Conservation (phyloP, 805 yeast species). For the Torulaspora indica region DNA sequence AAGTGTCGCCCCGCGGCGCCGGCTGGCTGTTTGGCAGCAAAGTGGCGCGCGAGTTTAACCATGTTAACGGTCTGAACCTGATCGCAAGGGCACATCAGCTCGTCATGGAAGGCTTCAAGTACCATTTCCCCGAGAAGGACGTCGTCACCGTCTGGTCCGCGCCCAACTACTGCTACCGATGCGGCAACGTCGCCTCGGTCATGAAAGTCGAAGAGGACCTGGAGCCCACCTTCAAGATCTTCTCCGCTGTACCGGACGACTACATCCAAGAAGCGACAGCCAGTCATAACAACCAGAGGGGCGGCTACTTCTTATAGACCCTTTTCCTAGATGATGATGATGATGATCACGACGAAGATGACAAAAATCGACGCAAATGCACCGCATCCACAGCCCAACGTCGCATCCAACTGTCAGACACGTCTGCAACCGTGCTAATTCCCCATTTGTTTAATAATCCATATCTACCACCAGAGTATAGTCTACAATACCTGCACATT, state of each 20-base stretch:
- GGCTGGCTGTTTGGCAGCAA: conserved; percentile 96
- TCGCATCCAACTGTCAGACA: neutral
- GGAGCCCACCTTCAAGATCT: conserved; percentile 86
- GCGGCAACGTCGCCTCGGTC: conserved; percentile 97
- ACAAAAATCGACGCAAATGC: neutral
- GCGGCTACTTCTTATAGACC: conserved; percentile 35
- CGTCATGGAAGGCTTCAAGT: conserved; percentile 97
- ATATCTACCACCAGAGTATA: neutral
- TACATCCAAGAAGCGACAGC: conserved; percentile 33
- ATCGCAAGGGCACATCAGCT: conserved; percentile 97
- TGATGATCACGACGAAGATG: conserved; percentile 1
- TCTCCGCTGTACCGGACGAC: conserved; percentile 93
- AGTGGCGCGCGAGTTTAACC: conserved; percentile 93
- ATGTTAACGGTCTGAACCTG: conserved; percentile 79
- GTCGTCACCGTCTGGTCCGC: conserved; percentile 99
- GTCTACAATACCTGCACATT: neutral
- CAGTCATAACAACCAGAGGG: conserved; percentile 32
- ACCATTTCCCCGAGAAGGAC: conserved; percentile 92
- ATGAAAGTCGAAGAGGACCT: conserved; percentile 89
- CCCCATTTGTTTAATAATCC: neutral
- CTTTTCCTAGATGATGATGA: conserved; percentile 3
- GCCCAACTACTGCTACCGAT: conserved; percentile 93
- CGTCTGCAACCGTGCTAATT: neutral
- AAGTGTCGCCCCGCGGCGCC: conserved; percentile 96
- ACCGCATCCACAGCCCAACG: neutral